Percentiles rank a stretch among this genome's conserved stretches.
phyloP scores from a whole-genome alignment of 441 rosid genomes.

The Gossypium gossypioides region DNA sequence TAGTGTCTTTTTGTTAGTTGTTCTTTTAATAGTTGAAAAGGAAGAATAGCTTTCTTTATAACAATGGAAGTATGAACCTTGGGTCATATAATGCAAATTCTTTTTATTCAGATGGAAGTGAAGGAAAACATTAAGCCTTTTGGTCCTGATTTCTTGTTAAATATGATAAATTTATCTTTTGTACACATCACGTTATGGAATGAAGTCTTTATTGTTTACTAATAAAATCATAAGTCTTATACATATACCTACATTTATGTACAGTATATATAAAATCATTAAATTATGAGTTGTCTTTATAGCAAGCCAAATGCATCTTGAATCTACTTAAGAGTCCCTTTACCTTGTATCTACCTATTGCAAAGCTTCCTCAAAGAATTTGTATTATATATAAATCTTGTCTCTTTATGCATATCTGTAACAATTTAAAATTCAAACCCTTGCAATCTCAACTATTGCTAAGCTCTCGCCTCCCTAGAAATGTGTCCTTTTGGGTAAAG shows the following conservation, averaged over 20 bases:
- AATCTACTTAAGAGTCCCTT: neutral
- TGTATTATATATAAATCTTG: neutral
- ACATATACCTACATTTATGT: too few relatives aligned
- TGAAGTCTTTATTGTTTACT: too few relatives aligned
- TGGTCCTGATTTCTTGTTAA: neutral
- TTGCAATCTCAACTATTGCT: neutral
- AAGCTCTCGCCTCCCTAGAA: neutral
- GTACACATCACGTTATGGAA: too few relatives aligned
- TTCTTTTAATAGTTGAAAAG: neutral
- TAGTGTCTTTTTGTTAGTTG: neutral
- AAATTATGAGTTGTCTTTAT: too few relatives aligned
- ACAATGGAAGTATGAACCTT: neutral
- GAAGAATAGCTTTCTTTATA: neutral
- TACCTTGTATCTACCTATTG: neutral
- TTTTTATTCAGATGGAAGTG: neutral
- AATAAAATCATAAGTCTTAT: too few relatives aligned
- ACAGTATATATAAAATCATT: too few relatives aligned
- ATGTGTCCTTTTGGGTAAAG: neutral
- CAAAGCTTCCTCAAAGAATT: neutral
- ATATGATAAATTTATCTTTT: neutral
- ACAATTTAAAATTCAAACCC: neutral
- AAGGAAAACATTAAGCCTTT: neutral
- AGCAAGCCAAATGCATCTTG: neutral
- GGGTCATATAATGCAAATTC: neutral
- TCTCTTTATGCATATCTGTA: neutral